Evolutionary conservation across 805 yeast genomes (phyloP).

Genomic region (Candida palmyrensis): DNA sequence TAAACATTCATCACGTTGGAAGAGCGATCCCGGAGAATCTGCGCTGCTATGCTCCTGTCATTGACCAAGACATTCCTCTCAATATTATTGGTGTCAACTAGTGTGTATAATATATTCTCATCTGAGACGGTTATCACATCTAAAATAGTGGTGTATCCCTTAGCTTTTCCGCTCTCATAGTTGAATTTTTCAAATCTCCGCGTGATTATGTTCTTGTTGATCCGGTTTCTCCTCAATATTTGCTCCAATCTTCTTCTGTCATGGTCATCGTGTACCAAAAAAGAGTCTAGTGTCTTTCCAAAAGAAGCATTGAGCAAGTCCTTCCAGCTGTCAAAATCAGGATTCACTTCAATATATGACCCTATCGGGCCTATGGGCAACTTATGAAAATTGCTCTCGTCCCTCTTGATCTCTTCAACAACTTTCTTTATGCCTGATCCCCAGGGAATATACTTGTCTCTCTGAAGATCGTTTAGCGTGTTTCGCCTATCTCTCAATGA

Average conservation of each 20-base stretch:
- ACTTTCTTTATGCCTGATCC: conserved; percentile 31
- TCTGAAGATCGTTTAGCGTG: conserved; percentile 14
- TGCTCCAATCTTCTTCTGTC: conserved; percentile 44
- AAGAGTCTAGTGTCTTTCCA: conserved; percentile 48
- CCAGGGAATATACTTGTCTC: conserved; percentile 44
- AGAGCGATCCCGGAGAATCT: conserved; percentile 28
- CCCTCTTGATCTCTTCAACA: conserved; percentile 34
- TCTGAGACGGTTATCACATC: conserved; percentile 58
- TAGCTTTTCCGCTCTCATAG: conserved; percentile 42
- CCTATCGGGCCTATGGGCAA: conserved; percentile 85
- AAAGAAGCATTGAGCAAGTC: conserved; percentile 55
- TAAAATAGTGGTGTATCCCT: conserved; percentile 39
- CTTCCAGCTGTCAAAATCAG: conserved; percentile 51
- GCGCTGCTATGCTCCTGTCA: not conserved
- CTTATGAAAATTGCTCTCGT: conserved; percentile 28
- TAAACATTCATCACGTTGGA: conserved; percentile 38
- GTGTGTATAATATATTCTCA: conserved; percentile 49
- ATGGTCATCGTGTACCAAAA: conserved; percentile 58
- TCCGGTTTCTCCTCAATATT: conserved; percentile 21
- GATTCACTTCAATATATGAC: conserved; percentile 48
- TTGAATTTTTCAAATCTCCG: conserved; percentile 56
- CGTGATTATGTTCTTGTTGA: conserved; percentile 40
- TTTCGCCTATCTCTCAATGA: conserved; percentile 8
- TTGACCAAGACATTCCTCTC: conserved; percentile 50
- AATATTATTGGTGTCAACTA: conserved; percentile 59